Evolutionary conservation across 1,139 yeast genomes (phyloP), one percentile per base, ranked within the genome.

Genomic region (Pichiaceae sp.): DNA sequence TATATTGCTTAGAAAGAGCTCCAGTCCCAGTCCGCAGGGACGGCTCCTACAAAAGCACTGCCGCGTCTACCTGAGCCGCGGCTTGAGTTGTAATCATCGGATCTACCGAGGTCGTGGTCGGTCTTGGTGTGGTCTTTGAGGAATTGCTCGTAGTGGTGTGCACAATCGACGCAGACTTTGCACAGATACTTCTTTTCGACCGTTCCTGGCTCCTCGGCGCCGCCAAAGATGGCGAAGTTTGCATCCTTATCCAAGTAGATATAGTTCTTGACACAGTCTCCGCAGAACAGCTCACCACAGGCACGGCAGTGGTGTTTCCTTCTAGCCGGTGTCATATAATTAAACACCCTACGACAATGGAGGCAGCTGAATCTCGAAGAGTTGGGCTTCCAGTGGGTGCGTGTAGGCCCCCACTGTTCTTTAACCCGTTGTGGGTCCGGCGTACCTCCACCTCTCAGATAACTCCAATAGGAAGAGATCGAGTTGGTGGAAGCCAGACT

Each of bases 291-390:
- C 23, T 86, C 94, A 16, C 97, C 97, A 63, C 97, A 89, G 53
- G 84, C 80, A 36, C 97, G 72, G 56, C 97, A 89, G 60, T 89
- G 97, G 55, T 89, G 97, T 41, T 93, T 75, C 44, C 97, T 72
- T 49, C 60, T 40, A 7, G 40, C 46, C 24, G 48, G 51, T 2
- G 87, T 95, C 57, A 85, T 74, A 52, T 82, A 77, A 35, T 83
- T 75, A 57, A 83, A 74, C 39, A 70, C 56, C 57, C 71, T 71
- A 40, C 68, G 63, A 60, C 96, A 87, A n/a, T 71, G 69, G n/a
- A 72, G 70, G 56, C 96, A 87, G 35, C 72, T 66, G 33, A 64
- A 60, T 21, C 84, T 75, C 14, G 70, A 56, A 33, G 70, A 71
- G 56, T 87, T 95, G 29, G 84, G 77, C 34, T 77, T 64, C 96